These are phyloP conservation scores for Lonicera japonica DNA, from an alignment of 129 eudicot species.

Conservation along the genomic window DNA sequence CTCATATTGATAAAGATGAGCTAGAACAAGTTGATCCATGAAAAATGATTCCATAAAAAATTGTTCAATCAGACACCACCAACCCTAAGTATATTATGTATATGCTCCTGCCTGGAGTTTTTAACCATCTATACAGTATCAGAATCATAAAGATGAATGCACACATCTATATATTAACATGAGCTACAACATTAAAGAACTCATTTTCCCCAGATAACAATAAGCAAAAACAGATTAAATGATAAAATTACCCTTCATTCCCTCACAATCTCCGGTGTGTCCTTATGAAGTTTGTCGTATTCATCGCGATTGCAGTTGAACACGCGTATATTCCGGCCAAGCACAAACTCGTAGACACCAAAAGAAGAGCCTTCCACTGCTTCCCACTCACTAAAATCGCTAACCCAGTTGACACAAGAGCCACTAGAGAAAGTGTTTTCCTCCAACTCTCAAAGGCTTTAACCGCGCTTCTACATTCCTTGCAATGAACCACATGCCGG, in stretches of 20 bases:
- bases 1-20: too few species aligned
- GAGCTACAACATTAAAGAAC: too few species aligned
- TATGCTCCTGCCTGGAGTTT: too few species aligned
- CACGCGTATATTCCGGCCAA: conserved; percentile 58
- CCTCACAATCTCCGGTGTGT: conserved; percentile 71
- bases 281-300: conserved; percentile 86
- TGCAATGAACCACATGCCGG: conserved; percentile 86
- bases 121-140: too few species aligned
- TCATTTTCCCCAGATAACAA: too few species aligned
- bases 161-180: too few species aligned
- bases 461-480: conserved; percentile 48
- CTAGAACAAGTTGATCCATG: too few species aligned
- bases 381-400: conserved; percentile 64
- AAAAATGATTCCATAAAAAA: too few species aligned
- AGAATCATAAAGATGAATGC: too few species aligned
- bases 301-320: conserved; percentile 57
- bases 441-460: conserved; percentile 62
- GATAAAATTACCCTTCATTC: neutral
- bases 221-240: too few species aligned
- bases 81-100: too few species aligned
- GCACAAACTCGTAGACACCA: conserved; percentile 46
- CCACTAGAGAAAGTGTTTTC: conserved; percentile 45
- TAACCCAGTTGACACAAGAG: conserved; percentile 50
- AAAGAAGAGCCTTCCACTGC: conserved; percentile 74
- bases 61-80: too few species aligned